A percentile compares a stretch with the other conserved stretches of the same genome.
Conservation (phyloP, 495 filamentous ascomycete genomes). For the Penicillium coffeae region DNA sequence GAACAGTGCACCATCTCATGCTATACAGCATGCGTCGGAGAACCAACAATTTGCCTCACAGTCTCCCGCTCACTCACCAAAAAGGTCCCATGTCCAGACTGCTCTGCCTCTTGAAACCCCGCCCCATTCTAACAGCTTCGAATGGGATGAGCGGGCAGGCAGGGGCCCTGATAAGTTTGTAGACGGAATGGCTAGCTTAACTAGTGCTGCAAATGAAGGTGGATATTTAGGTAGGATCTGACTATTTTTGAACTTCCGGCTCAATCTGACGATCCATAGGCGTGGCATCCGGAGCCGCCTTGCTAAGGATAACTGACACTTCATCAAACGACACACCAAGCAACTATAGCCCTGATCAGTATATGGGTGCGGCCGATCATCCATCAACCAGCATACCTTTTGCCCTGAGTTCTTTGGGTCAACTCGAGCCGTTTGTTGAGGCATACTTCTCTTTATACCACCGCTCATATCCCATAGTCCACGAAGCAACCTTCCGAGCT, state of each 20-base stretch:
- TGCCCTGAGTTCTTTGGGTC: slow-evolving; percentile 4
- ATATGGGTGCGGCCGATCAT: neutral
- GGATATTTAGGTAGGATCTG: slow-evolving; percentile 19
- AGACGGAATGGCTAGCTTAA: slow-evolving; percentile 19
- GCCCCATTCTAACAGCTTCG: slow-evolving; percentile 8
- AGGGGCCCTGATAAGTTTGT: slow-evolving; percentile 9
- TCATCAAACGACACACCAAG: neutral
- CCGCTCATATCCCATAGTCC: slow-evolving; percentile 17
- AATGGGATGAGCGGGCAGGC: slow-evolving; percentile 16
- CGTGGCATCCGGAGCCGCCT: slow-evolving; percentile 15
- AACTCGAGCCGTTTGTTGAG: slow-evolving; percentile 17
- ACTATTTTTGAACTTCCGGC: neutral
- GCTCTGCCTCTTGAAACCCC: slow-evolving; percentile 9
- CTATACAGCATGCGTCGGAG: no score
- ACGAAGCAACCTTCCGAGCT: slow-evolving; percentile 21
- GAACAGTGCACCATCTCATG: no score
- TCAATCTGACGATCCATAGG: slow-evolving; percentile 3
- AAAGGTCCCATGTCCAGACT: no score
- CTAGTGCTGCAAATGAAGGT: slow-evolving; percentile 12
- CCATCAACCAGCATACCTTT: slow-evolving; percentile 4
- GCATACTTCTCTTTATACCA: slow-evolving; percentile 18
- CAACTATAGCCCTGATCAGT: neutral
- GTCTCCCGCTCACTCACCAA: no score
- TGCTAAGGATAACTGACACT: slow-evolving; percentile 11
- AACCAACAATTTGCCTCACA: no score